Base-by-base conservation (phyloP, 306 rosid genomes). In the Rosa rugosa region DNA sequence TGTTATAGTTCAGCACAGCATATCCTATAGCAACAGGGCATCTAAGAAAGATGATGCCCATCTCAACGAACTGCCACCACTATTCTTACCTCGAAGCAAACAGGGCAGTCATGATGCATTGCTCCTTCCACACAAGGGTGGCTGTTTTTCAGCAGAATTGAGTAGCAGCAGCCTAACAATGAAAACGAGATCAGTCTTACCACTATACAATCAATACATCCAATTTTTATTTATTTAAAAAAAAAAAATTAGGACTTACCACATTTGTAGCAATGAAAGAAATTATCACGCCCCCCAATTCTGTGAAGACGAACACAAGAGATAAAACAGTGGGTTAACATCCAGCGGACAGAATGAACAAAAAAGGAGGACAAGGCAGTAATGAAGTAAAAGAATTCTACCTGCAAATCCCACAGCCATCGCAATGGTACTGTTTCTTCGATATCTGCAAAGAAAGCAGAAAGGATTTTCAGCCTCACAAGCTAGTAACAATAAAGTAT, bases 41-140 rank as follows among this genome's bases (percentile, higher is more conserved):
- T 3, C 9, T 57, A 9, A 3, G 14, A 36, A 34, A 65, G 2
- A 36, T 36, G 22, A 36, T 16, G 5, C 45, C 25, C 7, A 27
- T 56, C 22, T 5, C 22, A 12, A 47, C 62, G 23, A 2, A 59
- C 25, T 60, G 12, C 40, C 34, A 38, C 54, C 5, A 27, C 25
- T 5, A 22, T 10, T 56, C 72, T 73, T 85, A 92, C 98, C 98
- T 94, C 98, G 77, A 89, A 92, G 81, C 97, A 92, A 84, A 94
- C 84, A 69, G 97, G 97, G 78, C 97, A 94, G 82, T 94, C 91
- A 5, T 94, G 97, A 84, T 94, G 97, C 97, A 90, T 92, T 69
- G 98, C 98, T 77, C 97, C 90, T 85, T 94, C 98, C 69, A 94
- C 90, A 64, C 98, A 94, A 27, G 91, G 92, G 84, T 94, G 98